phyloP scores from a whole-genome alignment of 345 rosid genomes.

The Citrus trifoliata region DNA sequence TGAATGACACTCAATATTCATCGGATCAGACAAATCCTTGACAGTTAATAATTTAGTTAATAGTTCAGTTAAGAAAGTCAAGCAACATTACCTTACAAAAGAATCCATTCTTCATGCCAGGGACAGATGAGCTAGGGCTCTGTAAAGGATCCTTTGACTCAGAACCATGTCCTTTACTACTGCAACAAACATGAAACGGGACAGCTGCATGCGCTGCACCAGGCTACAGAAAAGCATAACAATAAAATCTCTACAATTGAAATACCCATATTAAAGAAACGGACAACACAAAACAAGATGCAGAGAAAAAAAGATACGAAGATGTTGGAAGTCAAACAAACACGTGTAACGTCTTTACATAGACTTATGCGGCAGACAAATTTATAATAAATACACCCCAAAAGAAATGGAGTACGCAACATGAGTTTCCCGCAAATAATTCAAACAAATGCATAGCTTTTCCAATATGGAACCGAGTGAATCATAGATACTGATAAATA shows the following conservation, averaged over 20 bases:
- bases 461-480: neutral
- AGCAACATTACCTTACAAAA: constrained; percentile 41
- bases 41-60: constrained; percentile 7
- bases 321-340: neutral
- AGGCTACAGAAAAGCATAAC: constrained; percentile 27
- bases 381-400: neutral
- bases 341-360: neutral
- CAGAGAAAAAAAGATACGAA: neutral
- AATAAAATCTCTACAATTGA: neutral
- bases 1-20: neutral
- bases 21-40: neutral
- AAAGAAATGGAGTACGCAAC: neutral
- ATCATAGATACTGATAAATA: neutral
- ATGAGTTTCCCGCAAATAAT: neutral
- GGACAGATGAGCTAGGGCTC: constrained; percentile 37
- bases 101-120: constrained; percentile 38
- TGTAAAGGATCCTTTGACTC: constrained; percentile 43
- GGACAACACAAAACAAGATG: neutral
- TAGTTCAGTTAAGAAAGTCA: constrained; percentile 3
- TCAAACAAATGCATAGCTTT: neutral
- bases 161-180: constrained; percentile 27
- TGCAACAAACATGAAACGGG: constrained; percentile 29
- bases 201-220: constrained; percentile 34
- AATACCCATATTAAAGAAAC: neutral
- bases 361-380: neutral